Conservation (phyloP, 2,329 filamentous ascomycete genomes). For the Bipolaris cookei region DNA sequence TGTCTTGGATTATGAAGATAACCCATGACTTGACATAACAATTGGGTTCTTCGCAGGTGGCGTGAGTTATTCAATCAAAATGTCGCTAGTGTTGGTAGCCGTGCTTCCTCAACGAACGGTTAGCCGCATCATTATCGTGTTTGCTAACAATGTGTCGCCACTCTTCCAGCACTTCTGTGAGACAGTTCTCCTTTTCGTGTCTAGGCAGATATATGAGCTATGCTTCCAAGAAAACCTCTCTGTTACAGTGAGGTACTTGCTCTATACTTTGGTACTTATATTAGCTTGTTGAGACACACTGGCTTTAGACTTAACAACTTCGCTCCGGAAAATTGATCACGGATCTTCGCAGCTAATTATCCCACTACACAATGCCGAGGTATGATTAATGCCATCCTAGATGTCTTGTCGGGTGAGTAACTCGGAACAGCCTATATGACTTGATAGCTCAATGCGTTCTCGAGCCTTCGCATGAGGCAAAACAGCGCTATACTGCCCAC, state of each 20-base stretch:
- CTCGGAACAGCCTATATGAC: constrained; percentile 1
- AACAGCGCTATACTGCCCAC: background rate
- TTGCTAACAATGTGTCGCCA: background rate
- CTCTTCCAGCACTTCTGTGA: background rate
- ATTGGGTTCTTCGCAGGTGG: too few species aligned
- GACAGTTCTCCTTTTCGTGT: background rate
- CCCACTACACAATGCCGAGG: background rate
- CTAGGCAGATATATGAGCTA: background rate
- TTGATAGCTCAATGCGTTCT: constrained; percentile 5
- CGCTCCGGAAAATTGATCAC: background rate
- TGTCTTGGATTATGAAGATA: too few species aligned
- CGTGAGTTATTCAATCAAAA: too few species aligned
- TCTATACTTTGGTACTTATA: constrained; percentile 4
- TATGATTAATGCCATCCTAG: background rate
- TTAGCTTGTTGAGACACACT: constrained; percentile 4
- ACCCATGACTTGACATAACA: too few species aligned
- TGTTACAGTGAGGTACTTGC: constrained; percentile 1
- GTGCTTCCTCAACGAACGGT: background rate
- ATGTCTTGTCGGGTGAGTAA: background rate
- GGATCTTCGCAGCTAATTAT: background rate
- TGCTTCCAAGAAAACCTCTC: background rate
- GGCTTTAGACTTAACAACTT: background rate
- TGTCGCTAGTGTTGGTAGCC: too few species aligned
- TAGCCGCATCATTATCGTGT: background rate
- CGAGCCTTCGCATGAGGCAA: background rate